These are phyloP conservation scores for Davidsoniella eucalypti DNA, from an alignment of 2,329 filamentous ascomycete species.

Conservation along the genomic window DNA sequence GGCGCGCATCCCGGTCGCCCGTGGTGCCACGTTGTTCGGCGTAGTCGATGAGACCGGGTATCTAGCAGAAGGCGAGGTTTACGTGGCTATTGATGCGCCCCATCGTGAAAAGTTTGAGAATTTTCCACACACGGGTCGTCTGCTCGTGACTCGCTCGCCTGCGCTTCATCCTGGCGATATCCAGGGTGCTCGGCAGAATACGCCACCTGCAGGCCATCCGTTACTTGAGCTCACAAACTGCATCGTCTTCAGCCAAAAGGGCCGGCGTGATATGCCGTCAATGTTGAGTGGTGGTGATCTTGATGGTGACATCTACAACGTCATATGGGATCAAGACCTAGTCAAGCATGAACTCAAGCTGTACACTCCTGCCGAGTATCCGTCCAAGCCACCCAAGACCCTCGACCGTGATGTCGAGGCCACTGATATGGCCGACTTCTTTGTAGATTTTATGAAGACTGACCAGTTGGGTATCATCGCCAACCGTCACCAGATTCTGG, in stretches of 20 bases:
- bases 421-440: constrained; percentile 63
- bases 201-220: constrained; percentile 43
- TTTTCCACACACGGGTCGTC: constrained; percentile 17
- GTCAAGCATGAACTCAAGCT: constrained; percentile 22
- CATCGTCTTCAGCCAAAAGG: constrained; percentile 59
- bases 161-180: constrained; percentile 72
- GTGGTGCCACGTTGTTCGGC: constrained; percentile 64
- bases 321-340: constrained; percentile 49
- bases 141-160: constrained; percentile 63
- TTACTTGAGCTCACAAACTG: constrained; percentile 52
- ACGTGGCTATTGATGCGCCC: constrained; percentile 35
- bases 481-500: constrained; percentile 43
- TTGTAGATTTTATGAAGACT: constrained; percentile 58
- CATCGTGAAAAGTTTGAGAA: constrained; percentile 1
- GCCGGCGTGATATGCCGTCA: constrained; percentile 58
- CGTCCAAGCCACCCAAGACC: constrained; percentile 35
- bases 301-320: constrained; percentile 66
- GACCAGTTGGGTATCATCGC: constrained; percentile 52
- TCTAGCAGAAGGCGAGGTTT: constrained; percentile 51
- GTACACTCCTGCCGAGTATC: constrained; percentile 51
- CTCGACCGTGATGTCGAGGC: constrained; percentile 43
- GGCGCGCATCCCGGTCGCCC: constrained; percentile 52
- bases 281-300: constrained; percentile 68
- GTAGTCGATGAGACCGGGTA: constrained; percentile 67
- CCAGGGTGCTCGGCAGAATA: constrained; percentile 45